These are phyloP conservation scores for Colletotrichum caudatum DNA, from an alignment of 2,329 filamentous ascomycete species.

Conservation along the genomic window DNA sequence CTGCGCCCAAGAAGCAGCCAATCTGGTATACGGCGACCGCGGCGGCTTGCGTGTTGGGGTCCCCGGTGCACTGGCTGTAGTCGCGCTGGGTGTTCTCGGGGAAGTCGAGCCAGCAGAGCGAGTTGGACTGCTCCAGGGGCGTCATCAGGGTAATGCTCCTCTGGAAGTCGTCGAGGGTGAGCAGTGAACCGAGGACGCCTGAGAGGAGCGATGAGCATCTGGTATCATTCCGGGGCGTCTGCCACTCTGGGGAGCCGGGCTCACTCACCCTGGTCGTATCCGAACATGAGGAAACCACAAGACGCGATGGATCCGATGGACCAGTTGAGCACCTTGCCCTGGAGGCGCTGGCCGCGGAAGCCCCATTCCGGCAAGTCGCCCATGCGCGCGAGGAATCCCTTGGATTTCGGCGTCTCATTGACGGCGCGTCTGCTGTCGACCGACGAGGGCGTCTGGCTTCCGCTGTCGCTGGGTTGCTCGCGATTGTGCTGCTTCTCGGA, in stretches of 20 bases:
- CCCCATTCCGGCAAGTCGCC: constrained; percentile 47
- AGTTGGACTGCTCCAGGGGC: constrained; percentile 45
- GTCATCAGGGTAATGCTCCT: constrained; percentile 46
- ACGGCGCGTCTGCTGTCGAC: constrained; percentile 27
- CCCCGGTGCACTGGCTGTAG: constrained; percentile 45
- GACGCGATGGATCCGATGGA: constrained; percentile 48
- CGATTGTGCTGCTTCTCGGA: constrained; percentile 36
- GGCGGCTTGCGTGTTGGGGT: constrained; percentile 48
- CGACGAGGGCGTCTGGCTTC: constrained; percentile 23
- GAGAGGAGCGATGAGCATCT: neutral
- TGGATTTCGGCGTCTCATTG: constrained; percentile 6
- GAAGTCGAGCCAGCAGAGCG: constrained; percentile 45
- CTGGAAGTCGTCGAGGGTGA: constrained; percentile 48
- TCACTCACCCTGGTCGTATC: constrained; percentile 45
- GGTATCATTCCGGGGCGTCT: neutral
- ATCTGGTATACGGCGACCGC: constrained; percentile 48
- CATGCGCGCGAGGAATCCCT: constrained; percentile 41
- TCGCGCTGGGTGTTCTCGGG: constrained; percentile 40
- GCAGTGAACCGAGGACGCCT: constrained; percentile 47
- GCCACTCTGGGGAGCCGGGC: neutral
- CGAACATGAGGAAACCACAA: constrained; percentile 49
- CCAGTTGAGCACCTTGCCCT: constrained; percentile 46
- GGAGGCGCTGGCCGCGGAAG: constrained; percentile 43
- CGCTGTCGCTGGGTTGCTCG: constrained; percentile 23
- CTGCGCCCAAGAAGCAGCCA: constrained; percentile 48